Conservation (phyloP, 31 red algal genomes). For the Porphyra umbilicalis region DNA sequence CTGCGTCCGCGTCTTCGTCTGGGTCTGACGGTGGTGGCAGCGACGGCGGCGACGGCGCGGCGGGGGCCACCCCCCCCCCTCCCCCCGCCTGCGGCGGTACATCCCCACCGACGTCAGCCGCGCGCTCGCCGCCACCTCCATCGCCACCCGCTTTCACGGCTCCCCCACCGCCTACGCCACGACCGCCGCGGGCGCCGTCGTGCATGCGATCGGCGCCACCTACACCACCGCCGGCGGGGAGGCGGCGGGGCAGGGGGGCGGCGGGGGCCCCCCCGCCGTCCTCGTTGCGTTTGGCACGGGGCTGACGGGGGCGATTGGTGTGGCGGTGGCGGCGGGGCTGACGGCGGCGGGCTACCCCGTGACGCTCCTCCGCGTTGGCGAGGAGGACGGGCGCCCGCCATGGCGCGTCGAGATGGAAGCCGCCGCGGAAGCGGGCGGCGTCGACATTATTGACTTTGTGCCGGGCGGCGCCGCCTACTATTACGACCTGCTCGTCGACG, state of each 20-base stretch:
- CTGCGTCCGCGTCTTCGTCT: too few relatives aligned
- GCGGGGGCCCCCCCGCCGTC: not conserved
- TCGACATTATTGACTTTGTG: conserved; percentile 9
- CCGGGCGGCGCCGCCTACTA: conserved; percentile 3
- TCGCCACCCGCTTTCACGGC: not conserved
- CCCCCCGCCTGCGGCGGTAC: too few relatives aligned
- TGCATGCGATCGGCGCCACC: not conserved
- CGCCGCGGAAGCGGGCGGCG: not conserved
- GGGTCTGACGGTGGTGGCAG: too few relatives aligned
- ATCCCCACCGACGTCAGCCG: too few relatives aligned
- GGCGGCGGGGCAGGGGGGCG: not conserved
- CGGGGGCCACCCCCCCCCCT: too few relatives aligned
- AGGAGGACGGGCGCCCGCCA: not conserved
- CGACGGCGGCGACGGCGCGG: too few relatives aligned
- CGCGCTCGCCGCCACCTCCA: too few relatives aligned
- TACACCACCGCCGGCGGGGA: not conserved
- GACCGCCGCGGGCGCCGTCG: not conserved
- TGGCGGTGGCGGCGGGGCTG: not conserved
- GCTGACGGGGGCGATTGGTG: not conserved
- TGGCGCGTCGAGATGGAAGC: not conserved
- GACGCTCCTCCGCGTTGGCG: not conserved
- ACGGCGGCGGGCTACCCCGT: not conserved
- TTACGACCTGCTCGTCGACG: conserved; percentile 8
- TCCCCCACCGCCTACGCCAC: not conserved
- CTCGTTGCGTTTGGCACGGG: not conserved